Conservation (phyloP, 768 basidiomycete genomes). For the Macrolepiota fuliginosa region DNA sequence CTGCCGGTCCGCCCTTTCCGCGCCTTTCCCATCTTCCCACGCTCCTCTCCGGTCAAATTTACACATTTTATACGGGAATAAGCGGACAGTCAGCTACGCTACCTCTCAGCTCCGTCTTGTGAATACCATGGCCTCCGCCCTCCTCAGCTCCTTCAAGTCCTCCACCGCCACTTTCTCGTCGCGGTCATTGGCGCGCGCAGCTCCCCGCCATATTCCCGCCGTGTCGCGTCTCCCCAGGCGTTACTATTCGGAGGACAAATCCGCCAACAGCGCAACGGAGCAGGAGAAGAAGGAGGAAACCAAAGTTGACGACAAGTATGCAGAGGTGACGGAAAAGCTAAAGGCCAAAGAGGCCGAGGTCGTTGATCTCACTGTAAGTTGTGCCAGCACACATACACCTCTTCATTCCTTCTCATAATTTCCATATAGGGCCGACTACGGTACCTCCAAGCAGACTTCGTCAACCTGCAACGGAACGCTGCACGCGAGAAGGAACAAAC, state of each 20-base stretch:
- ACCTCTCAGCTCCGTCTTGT: constrained; percentile 14
- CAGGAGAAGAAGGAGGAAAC: constrained; percentile 27
- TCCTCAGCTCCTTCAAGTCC: constrained; percentile 54
- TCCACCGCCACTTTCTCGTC: constrained; percentile 57
- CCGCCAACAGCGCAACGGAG: constrained; percentile 26
- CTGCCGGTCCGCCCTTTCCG: not conserved
- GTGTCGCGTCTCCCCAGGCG: constrained; percentile 35
- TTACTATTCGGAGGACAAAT: constrained; percentile 58
- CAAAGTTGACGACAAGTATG: constrained; percentile 24
- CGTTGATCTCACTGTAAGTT: constrained; percentile 78
- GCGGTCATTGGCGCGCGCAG: constrained; percentile 27
- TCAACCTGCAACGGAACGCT: constrained; percentile 91
- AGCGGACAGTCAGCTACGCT: constrained; percentile 3
- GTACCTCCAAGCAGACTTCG: constrained; percentile 92
- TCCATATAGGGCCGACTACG: constrained; percentile 73
- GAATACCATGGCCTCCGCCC: constrained; percentile 48
- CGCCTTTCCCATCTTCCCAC: constrained; percentile 7
- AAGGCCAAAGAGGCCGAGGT: constrained; percentile 81
- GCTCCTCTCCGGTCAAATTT: constrained; percentile 8
- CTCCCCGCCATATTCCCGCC: constrained; percentile 32
- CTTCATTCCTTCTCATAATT: constrained; percentile 13
- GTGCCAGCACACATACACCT: constrained; percentile 11
- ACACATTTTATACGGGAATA: constrained; percentile 1
- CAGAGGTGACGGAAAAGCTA: constrained; percentile 52
- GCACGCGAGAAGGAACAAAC: constrained; percentile 91